phyloP scores from a whole-genome alignment of 306 rosid species.

The Trichosanthes truncata region DNA sequence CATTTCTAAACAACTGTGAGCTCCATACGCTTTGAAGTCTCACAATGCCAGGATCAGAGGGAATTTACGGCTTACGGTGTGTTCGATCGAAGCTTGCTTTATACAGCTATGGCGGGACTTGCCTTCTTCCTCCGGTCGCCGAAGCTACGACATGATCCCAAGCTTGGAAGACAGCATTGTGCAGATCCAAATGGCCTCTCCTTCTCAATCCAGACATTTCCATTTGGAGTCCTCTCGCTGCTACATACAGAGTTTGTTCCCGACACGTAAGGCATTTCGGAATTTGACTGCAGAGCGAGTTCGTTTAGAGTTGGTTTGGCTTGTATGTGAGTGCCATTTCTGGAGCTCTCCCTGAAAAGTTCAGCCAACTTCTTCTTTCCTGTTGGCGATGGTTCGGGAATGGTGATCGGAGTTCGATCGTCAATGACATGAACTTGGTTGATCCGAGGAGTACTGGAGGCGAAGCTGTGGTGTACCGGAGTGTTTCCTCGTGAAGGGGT shows the following conservation, averaged over 20 bases:
- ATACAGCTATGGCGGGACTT: slow-evolving; percentile 48
- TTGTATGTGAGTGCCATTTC: slow-evolving; percentile 17
- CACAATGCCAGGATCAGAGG: background rate
- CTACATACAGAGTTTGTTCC: slow-evolving; percentile 37
- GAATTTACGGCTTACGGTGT: background rate
- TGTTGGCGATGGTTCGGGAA: slow-evolving; percentile 38
- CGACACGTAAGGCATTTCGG: slow-evolving; percentile 36
- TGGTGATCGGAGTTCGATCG: slow-evolving; percentile 21
- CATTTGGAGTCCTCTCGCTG: slow-evolving; percentile 49
- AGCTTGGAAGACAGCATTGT: slow-evolving; percentile 73
- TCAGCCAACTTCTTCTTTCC: slow-evolving; percentile 52
- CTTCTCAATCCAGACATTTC: slow-evolving; percentile 15
- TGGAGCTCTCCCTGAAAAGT: slow-evolving; percentile 57
- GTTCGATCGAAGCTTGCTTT: slow-evolving; percentile 18
- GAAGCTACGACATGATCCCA: slow-evolving; percentile 58
- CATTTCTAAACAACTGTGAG: background rate
- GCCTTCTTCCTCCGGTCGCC: slow-evolving; percentile 62
- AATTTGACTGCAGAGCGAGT: slow-evolving; percentile 36
- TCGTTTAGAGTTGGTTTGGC: slow-evolving; percentile 25
- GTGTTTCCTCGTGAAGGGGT: slow-evolving; percentile 83
- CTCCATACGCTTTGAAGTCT: background rate
- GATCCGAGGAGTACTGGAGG: slow-evolving; percentile 21
- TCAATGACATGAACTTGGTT: slow-evolving; percentile 21
- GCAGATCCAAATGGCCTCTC: slow-evolving; percentile 34
- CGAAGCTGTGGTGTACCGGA: slow-evolving; percentile 43